Percentiles rank a stretch among this genome's conserved stretches.
phyloP scores from a whole-genome alignment of 371 early-diverging fungal genomes.

The Apophysomyces sp. region DNA sequence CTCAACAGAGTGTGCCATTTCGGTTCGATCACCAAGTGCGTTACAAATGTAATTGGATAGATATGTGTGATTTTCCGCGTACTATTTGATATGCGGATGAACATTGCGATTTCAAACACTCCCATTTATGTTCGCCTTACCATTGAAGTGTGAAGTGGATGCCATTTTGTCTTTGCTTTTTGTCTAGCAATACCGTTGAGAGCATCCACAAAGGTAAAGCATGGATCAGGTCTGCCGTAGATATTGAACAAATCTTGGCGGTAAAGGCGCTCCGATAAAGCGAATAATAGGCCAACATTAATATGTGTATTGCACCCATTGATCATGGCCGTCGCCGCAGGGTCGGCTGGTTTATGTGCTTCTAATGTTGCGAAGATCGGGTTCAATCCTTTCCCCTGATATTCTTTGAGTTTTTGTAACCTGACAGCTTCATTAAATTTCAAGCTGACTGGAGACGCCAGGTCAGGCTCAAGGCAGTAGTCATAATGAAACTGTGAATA shows the following conservation, averaged over 20 bases:
- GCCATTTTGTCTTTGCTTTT: too few species aligned
- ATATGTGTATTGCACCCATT: conserved; percentile 6
- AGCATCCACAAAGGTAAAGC: conserved; percentile 8
- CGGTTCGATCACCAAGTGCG: conserved; percentile 21
- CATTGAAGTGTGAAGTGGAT: conserved; percentile 18
- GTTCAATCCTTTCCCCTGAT: not conserved
- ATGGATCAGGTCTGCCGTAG: conserved; percentile 8
- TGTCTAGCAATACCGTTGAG: conserved; percentile 13
- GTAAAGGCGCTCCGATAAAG: not conserved
- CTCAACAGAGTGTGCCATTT: conserved; percentile 29
- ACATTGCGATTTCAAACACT: not conserved
- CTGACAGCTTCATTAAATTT: conserved; percentile 7
- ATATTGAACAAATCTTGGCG: not conserved
- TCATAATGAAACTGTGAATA: conserved; percentile 53
- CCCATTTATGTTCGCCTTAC: conserved; percentile 1
- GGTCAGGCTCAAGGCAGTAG: conserved; percentile 20
- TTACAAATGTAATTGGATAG: conserved; percentile 20
- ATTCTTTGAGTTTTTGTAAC: not conserved
- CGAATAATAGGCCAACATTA: not conserved
- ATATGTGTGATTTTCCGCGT: conserved; percentile 18
- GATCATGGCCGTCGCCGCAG: not conserved
- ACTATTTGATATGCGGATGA: not conserved
- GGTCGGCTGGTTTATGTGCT: too few species aligned
- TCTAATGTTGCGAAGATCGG: too few species aligned
- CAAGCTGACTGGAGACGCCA: conserved; percentile 16